Base-by-base conservation (phyloP, 805 yeast genomes). In the Saccharomyces paradoxus region DNA sequence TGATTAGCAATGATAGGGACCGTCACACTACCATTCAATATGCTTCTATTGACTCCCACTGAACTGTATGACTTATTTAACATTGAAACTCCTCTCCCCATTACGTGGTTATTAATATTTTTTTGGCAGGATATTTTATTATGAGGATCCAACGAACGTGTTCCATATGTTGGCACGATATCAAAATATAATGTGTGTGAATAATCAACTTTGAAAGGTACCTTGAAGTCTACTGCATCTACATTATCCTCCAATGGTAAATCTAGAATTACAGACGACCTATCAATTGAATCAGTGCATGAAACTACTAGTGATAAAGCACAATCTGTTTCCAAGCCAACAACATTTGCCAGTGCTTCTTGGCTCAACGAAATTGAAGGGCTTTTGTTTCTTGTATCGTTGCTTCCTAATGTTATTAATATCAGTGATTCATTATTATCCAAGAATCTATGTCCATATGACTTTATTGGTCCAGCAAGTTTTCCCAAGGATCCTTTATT, bases 121-220 rank as follows among this genome's bases (percentile, higher is more conserved):
- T 27, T 48, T 12, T 13, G 14, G 4, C 22, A 24, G 13, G 1
- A 14, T 22, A 13, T 3, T 29, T 27, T 46, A 14, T 12, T n/a
- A 2, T 41, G 7, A 2, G 50, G 21, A 13, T 27, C 46, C 10
- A 49, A 22, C 2, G 57, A 67, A 17, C 73, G 71, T 52, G 77
- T 77, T 49, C 83, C 86, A 69, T 89, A 90, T 0, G 97, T 89
- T 26, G 97, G 96, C 17, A 91, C 89, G 54, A 91, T 79, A 69
- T 92, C 98, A 70, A 92, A 92, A 41, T 82, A 81, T 41, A 92
- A 68, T 2, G 79, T 68, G 13, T 85, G 79, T 52, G 84, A 81
- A 41, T 78, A 71, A 13, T 81, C 80, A 31, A 73, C 73, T 44
- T 74, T 69, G 52, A 78, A 71, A 7, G 72, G 70, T 55, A 86